Evolutionary conservation across 2,329 filamentous ascomycete species (phyloP).

Genomic region (Colletotrichum phormii): DNA sequence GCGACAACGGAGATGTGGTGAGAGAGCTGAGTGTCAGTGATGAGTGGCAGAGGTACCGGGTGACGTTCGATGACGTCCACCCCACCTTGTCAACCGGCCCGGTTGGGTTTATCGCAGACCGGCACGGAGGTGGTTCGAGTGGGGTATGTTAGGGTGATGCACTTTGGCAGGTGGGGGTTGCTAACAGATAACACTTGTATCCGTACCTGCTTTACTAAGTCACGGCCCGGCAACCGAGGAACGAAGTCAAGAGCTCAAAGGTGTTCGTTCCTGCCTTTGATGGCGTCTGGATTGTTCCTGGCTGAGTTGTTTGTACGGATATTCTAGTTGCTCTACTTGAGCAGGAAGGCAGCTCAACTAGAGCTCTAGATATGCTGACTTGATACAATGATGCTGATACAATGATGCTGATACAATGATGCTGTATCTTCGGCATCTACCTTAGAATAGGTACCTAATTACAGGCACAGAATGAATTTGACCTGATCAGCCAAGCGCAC

Average conservation of each 20-base stretch:
- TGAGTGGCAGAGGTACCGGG: conserved; percentile 2
- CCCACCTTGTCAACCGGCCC: conserved; percentile 30
- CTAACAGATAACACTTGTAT: conserved; percentile 10
- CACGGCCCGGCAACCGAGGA: background rate
- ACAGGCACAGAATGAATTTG: background rate
- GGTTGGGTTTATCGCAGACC: conserved; percentile 22
- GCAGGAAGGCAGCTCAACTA: background rate
- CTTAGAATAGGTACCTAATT: background rate
- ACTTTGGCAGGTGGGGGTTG: background rate
- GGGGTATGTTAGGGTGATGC: conserved; percentile 1
- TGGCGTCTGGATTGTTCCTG: background rate
- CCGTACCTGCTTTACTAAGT: too few species aligned
- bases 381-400: too few species aligned
- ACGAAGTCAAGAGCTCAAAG: background rate
- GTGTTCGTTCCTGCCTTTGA: background rate
- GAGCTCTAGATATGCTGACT: background rate
- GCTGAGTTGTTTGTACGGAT: too few species aligned
- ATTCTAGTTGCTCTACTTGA: too few species aligned
- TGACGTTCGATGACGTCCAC: conserved; percentile 35
- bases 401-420: too few species aligned
- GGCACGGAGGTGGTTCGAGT: background rate
- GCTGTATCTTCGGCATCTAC: background rate
- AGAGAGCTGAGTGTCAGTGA: background rate
- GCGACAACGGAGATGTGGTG: conserved; percentile 26
- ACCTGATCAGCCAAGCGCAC: background rate